Evolutionary conservation across 2,329 filamentous ascomycete genomes (phyloP).

Genomic region (Aureobasidium pullulans): DNA sequence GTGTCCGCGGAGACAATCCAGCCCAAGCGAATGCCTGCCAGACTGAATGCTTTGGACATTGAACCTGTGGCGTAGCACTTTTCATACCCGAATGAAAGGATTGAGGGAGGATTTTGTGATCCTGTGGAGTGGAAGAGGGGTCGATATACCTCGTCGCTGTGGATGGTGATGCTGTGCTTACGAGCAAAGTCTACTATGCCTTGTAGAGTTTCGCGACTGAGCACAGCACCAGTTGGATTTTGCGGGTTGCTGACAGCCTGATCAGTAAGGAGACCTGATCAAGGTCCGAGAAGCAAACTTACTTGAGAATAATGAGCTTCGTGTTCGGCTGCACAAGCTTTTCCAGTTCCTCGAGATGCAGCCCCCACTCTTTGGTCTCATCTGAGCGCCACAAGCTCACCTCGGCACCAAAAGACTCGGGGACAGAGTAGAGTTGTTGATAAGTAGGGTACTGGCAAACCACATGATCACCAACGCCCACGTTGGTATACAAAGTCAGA

Average conservation of each 20-base stretch:
- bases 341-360: constrained; percentile 45
- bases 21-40: too few species aligned
- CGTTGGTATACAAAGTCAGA: constrained; percentile 62
- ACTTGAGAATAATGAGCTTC: constrained; percentile 61
- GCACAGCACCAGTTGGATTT: not conserved
- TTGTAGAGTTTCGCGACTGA: not conserved
- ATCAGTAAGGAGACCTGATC: not conserved
- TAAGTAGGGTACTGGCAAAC: constrained; percentile 42
- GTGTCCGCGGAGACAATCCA: too few species aligned
- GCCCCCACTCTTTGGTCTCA: constrained; percentile 57
- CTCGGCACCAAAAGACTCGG: constrained; percentile 65
- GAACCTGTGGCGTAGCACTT: not conserved
- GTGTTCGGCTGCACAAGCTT: constrained; percentile 61
- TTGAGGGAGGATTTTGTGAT: constrained; percentile 7
- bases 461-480: constrained; percentile 36
- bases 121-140: constrained; percentile 61
- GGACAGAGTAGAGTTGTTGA: constrained; percentile 73
- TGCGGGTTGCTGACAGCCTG: not conserved
- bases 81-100: not conserved
- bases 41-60: too few species aligned
- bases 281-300: constrained; percentile 6
- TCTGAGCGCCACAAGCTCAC: constrained; percentile 71
- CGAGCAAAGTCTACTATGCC: constrained; percentile 55
- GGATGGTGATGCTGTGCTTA: constrained; percentile 55
- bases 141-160: constrained; percentile 76